A percentile compares a stretch with the other conserved stretches of the same genome.
Evolutionary conservation across 2,329 filamentous ascomycete species (phyloP).

Genomic region (Aspergillus sp.): DNA sequence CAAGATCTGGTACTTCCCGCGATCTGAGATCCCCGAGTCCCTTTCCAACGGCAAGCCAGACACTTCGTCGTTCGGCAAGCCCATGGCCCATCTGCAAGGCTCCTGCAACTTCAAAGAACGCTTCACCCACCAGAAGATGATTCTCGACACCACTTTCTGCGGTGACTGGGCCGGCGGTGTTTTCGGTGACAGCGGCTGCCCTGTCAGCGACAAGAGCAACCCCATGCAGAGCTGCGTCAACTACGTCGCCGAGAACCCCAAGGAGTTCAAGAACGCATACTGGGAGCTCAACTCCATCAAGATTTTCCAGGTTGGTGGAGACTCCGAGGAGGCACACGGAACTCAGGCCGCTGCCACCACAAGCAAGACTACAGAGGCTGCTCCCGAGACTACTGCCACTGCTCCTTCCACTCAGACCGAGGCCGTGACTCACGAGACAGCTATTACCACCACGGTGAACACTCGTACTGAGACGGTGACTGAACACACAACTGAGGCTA

Average conservation of each 20-base stretch:
- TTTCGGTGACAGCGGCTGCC: conserved; percentile 51
- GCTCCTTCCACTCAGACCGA: not conserved
- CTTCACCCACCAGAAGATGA: conserved; percentile 43
- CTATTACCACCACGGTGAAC: not conserved
- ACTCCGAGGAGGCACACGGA: not conserved
- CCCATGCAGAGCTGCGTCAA: conserved; percentile 67
- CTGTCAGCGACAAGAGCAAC: conserved; percentile 58
- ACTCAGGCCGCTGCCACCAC: not conserved
- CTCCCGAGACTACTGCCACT: not conserved
- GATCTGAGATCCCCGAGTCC: conserved; percentile 46
- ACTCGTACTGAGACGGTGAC: not conserved
- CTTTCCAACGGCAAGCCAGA: conserved; percentile 46
- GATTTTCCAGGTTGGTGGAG: conserved; percentile 51
- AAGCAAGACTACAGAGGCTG: not conserved
- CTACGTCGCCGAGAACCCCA: conserved; percentile 70
- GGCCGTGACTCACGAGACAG: not conserved
- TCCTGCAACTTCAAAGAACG: conserved; percentile 40
- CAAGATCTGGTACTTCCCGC: conserved; percentile 54
- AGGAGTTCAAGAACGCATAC: conserved; percentile 69
- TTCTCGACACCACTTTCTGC: conserved; percentile 56
- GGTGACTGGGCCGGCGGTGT: conserved; percentile 56
- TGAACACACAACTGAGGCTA: not conserved
- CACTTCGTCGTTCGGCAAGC: conserved; percentile 46
- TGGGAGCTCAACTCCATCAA: conserved; percentile 75
- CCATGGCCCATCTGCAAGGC: conserved; percentile 46